Evolutionary conservation across 2,329 filamentous ascomycete genomes (phyloP).

Genomic region (Dothideomycetes sp.): DNA sequence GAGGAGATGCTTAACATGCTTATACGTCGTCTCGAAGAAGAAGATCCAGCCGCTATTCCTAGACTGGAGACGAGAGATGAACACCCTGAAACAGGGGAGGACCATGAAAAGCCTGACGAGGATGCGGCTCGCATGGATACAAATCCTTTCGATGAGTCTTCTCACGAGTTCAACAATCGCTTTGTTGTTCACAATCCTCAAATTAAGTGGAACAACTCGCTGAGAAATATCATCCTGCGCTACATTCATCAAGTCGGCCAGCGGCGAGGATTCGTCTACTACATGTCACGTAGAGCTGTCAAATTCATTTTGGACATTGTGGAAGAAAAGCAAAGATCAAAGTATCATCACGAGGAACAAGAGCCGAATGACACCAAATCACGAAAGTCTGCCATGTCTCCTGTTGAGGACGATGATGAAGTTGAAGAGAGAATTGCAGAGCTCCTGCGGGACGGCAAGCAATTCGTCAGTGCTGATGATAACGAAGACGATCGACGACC

Average conservation of each 20-base stretch:
- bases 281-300: slow-evolving; percentile 86
- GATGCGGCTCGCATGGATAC: slow-evolving; percentile 10
- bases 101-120: slow-evolving; percentile 42
- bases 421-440: slow-evolving; percentile 80
- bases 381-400: no score
- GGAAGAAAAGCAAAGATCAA: slow-evolving; percentile 77
- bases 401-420: slow-evolving; percentile 47
- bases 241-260: slow-evolving; percentile 98
- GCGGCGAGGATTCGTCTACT: slow-evolving; percentile 91
- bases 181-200: slow-evolving; percentile 98
- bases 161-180: slow-evolving; percentile 93
- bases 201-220: slow-evolving; percentile 93
- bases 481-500: slow-evolving; percentile 24
- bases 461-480: slow-evolving; percentile 67
- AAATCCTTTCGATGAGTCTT: slow-evolving; percentile 48
- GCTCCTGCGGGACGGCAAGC: slow-evolving; percentile 72
- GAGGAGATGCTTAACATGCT: slow-evolving; percentile 47
- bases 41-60: slow-evolving; percentile 39
- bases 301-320: slow-evolving; percentile 98
- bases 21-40: slow-evolving; percentile 44
- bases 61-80: slow-evolving; percentile 33
- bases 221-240: slow-evolving; percentile 90
- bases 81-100: slow-evolving; percentile 27
- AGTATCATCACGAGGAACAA: no score
- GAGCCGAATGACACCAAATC: slow-evolving; percentile 31